Percentiles rank a stretch among this genome's conserved stretches.
These are phyloP conservation scores for Circinella umbellata DNA, from an alignment of 371 early-diverging fungal genomes.

Conservation along the genomic window DNA sequence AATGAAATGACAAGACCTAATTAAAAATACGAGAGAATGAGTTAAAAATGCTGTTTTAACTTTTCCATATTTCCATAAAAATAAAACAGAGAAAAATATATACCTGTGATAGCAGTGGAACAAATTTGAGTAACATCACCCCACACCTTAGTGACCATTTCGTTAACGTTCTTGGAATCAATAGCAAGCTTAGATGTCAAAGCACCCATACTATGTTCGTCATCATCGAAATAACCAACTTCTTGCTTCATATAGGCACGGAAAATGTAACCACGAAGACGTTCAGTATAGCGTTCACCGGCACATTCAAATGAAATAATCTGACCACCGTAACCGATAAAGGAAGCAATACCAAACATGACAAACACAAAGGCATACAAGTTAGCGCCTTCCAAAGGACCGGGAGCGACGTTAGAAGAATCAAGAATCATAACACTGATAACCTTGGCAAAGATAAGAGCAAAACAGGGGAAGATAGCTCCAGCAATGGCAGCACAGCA, in stretches of 20 bases:
- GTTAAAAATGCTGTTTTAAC: neutral
- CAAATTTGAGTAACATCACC: slow-evolving; percentile 57
- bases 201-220: slow-evolving; percentile 79
- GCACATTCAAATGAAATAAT: slow-evolving; percentile 41
- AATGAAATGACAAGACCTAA: slow-evolving; percentile 56
- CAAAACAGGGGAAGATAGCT: slow-evolving; percentile 45
- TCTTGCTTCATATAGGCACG: slow-evolving; percentile 73
- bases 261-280: slow-evolving; percentile 59
- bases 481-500: slow-evolving; percentile 62
- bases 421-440: slow-evolving; percentile 22
- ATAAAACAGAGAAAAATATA: neutral
- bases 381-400: slow-evolving; percentile 54
- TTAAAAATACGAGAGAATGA: neutral
- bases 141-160: slow-evolving; percentile 66
- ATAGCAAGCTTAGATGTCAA: slow-evolving; percentile 78
- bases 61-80: neutral
- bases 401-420: slow-evolving; percentile 15
- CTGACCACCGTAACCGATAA: slow-evolving; percentile 43
- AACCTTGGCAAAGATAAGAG: slow-evolving; percentile 40
- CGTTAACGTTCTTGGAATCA: slow-evolving; percentile 71
- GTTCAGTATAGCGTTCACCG: slow-evolving; percentile 59
- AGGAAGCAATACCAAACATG: slow-evolving; percentile 54
- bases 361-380: slow-evolving; percentile 77
- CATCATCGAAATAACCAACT: slow-evolving; percentile 83
- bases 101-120: slow-evolving; percentile 40